phyloP scores from a whole-genome alignment of 1,284 basidiomycete genomes.

The Cerrena zonata region DNA sequence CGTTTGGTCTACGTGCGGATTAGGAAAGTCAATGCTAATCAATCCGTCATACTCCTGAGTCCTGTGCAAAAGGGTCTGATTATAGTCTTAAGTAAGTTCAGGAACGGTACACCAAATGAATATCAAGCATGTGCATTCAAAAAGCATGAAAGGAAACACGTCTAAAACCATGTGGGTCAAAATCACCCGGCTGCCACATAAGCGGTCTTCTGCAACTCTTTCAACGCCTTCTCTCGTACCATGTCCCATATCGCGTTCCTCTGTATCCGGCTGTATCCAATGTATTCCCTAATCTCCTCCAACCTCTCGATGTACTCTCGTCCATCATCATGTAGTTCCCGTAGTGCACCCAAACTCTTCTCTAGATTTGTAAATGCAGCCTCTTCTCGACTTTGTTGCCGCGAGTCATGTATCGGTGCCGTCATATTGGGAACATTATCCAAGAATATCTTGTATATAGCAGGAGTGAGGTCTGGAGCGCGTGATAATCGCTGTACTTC shows the following conservation, averaged over 20 bases:
- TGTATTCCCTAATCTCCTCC: slow-evolving; percentile 69
- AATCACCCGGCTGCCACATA: slow-evolving; percentile 29
- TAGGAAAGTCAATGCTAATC: no score
- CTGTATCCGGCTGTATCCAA: slow-evolving; percentile 66
- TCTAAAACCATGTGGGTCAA: slow-evolving; percentile 1
- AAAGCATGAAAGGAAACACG: not conserved
- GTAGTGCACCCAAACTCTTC: slow-evolving; percentile 61
- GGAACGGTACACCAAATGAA: no score
- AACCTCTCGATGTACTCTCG: slow-evolving; percentile 75
- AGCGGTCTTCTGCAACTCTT: slow-evolving; percentile 61
- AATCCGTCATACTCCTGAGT: no score
- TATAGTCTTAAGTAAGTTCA: no score
- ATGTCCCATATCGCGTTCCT: slow-evolving; percentile 67
- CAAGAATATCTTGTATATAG: slow-evolving; percentile 63
- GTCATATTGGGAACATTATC: slow-evolving; percentile 40
- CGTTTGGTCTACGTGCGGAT: no score
- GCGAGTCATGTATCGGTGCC: slow-evolving; percentile 42
- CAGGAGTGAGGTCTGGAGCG: slow-evolving; percentile 59
- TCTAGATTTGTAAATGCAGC: slow-evolving; percentile 64
- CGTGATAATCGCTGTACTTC: slow-evolving; percentile 46
- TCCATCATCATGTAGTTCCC: slow-evolving; percentile 75
- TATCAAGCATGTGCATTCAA: no score
- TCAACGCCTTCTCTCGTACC: slow-evolving; percentile 64
- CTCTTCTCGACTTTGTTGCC: slow-evolving; percentile 58
- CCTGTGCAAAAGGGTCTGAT: no score